phyloP scores from a whole-genome alignment of 371 early-diverging fungal species.

The Saksenaea oblongispora region DNA sequence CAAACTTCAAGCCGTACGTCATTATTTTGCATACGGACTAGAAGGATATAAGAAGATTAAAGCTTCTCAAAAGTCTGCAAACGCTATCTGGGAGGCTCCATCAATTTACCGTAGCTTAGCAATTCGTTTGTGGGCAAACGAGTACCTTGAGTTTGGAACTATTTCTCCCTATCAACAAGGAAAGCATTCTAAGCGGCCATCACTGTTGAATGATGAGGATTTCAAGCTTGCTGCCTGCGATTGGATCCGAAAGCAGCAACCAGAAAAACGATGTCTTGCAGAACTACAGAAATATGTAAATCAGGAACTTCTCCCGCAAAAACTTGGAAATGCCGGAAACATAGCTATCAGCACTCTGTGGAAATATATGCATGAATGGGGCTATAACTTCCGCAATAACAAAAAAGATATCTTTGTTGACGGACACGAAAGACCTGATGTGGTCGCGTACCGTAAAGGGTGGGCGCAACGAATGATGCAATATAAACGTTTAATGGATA shows the following conservation, averaged over 20 bases:
- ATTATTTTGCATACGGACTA: no score
- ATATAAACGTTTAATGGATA: neutral
- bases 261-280: neutral
- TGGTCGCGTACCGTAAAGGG: conserved; percentile 8
- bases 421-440: conserved; percentile 12
- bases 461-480: conserved; percentile 9
- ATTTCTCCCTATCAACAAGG: neutral
- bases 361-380: conserved; percentile 13
- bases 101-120: neutral
- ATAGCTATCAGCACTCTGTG: neutral
- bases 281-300: neutral
- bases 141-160: conserved; percentile 1
- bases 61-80: neutral
- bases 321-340: neutral
- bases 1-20: no score
- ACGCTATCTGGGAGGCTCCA: neutral
- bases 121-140: conserved; percentile 1
- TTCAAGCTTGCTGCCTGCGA: neutral
- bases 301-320: neutral
- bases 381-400: conserved; percentile 3
- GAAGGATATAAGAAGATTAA: no score
- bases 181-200: neutral
- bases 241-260: neutral
- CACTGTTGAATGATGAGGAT: neutral
- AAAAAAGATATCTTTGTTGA: conserved; percentile 12